Evolutionary conservation across 306 rosid genomes (phyloP).

Genomic region (Ormosia emarginata): DNA sequence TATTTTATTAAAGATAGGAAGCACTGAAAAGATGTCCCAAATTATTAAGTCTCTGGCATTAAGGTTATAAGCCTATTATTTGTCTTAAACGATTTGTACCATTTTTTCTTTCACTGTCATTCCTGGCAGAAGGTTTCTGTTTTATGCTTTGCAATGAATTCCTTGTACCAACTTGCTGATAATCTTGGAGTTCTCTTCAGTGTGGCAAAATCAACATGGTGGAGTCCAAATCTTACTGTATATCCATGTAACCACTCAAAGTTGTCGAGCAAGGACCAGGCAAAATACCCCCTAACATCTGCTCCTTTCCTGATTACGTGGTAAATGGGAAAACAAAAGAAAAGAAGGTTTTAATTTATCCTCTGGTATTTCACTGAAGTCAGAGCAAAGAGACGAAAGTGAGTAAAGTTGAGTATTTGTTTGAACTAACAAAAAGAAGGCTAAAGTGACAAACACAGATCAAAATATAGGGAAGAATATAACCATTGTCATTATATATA

Average conservation of each 20-base stretch:
- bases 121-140: not conserved
- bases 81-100: not conserved
- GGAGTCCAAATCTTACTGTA: constrained; percentile 37
- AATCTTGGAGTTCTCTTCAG: constrained; percentile 41
- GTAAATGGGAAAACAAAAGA: not conserved
- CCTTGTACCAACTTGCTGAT: constrained; percentile 53
- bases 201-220: constrained; percentile 40
- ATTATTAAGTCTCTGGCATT: not conserved
- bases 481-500: not conserved
- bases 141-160: constrained; percentile 34
- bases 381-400: not conserved
- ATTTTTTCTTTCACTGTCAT: not conserved
- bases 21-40: not conserved
- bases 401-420: not conserved
- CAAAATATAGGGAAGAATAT: not conserved
- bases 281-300: constrained; percentile 56
- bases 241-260: constrained; percentile 46
- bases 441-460: not conserved
- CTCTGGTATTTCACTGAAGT: not conserved
- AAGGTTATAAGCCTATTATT: not conserved
- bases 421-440: not conserved
- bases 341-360: not conserved
- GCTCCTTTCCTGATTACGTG: constrained; percentile 40
- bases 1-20: not conserved
- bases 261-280: constrained; percentile 60